Percentiles rank a stretch among this genome's conserved stretches.
Evolutionary conservation across 2,329 filamentous ascomycete genomes (phyloP).

Genomic region (Fusarium xylarioides): DNA sequence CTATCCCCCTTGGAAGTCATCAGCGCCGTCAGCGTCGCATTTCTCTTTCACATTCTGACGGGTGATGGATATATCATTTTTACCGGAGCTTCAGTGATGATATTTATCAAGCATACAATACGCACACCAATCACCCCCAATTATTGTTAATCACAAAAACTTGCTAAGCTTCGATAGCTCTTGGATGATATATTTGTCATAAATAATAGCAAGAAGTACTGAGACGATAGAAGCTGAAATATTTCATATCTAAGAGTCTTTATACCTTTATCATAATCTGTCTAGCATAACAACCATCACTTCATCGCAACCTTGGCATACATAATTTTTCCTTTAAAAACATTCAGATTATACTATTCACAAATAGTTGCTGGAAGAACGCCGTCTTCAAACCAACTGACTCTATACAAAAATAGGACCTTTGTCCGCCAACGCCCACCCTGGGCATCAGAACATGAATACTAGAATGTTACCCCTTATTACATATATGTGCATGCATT

Average conservation of each 20-base stretch:
- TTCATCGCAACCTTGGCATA: not conserved
- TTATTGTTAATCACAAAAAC: not conserved
- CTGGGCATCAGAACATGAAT: constrained; percentile 33
- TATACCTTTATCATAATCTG: not conserved
- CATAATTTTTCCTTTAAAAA: not conserved
- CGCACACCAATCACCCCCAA: not conserved
- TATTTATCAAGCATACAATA: not conserved
- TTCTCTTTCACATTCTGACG: not conserved
- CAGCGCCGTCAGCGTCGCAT: not conserved
- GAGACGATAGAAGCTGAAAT: not conserved
- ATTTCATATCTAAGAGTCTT: not conserved
- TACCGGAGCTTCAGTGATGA: not conserved
- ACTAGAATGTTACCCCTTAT: constrained; percentile 35
- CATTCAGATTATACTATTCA: constrained; percentile 36
- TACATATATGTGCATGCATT: constrained; percentile 36
- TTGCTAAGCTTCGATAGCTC: not conserved
- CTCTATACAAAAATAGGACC: constrained; percentile 37
- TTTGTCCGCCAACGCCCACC: constrained; percentile 16
- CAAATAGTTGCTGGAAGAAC: constrained; percentile 28
- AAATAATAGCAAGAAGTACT: too few species aligned
- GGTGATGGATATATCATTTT: not conserved
- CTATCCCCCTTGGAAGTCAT: not conserved
- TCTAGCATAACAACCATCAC: not conserved
- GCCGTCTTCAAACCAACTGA: constrained; percentile 34
- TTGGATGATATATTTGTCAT: not conserved